Conservation (phyloP, 306 rosid species). For the Quercus parvula region DNA sequence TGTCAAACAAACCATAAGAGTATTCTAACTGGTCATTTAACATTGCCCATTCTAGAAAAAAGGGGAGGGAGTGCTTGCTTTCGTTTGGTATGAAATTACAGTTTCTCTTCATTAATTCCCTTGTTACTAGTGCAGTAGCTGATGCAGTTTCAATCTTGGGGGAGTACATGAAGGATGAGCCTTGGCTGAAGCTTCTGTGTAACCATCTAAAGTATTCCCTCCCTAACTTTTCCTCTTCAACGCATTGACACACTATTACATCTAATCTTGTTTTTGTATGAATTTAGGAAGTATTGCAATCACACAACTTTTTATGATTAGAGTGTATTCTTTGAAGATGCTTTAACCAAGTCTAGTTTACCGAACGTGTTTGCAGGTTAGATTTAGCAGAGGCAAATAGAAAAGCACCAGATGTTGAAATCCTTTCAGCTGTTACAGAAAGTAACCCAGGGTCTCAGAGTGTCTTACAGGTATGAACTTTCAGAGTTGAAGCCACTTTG, state of each 20-base stretch:
- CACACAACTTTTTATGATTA: neutral
- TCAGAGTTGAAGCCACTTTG: neutral
- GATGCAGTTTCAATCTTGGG: constrained; percentile 85
- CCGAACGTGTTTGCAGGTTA: constrained; percentile 53
- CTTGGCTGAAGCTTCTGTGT: constrained; percentile 80
- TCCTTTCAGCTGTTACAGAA: constrained; percentile 24
- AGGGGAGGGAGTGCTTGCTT: neutral
- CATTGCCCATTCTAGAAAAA: neutral
- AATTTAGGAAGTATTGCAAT: neutral
- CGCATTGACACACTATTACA: neutral
- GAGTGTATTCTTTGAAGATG: constrained; percentile 17
- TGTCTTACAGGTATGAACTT: constrained; percentile 44
- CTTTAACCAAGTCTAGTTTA: constrained; percentile 4
- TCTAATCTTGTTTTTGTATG: neutral
- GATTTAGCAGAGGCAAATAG: constrained; percentile 56
- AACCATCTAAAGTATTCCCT: constrained; percentile 60
- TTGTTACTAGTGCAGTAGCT: constrained; percentile 58
- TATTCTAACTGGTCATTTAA: neutral
- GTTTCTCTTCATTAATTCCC: constrained; percentile 22
- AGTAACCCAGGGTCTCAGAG: constrained; percentile 26
- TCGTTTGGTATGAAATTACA: neutral
- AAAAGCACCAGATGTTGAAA: constrained; percentile 41
- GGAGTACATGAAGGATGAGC: constrained; percentile 80
- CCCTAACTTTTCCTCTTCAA: neutral
- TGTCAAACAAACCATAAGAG: neutral